Evolutionary conservation across 257 asterid species (phyloP).

Genomic region (Primulina eburnea): DNA sequence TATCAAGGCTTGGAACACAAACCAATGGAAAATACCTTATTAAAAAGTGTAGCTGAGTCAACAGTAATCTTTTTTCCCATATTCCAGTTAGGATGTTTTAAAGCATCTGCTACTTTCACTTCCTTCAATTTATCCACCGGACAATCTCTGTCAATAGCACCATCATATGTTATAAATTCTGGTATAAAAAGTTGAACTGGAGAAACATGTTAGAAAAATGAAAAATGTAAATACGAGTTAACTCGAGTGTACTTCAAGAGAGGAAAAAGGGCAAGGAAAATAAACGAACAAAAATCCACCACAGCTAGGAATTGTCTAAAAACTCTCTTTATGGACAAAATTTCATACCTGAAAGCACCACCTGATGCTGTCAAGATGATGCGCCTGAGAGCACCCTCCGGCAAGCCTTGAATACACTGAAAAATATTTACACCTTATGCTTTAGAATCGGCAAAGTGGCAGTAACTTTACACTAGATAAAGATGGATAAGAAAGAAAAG

Average conservation of each 20-base stretch:
- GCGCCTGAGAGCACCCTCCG: constrained; percentile 94
- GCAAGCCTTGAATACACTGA: constrained; percentile 98
- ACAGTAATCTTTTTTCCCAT: constrained; percentile 99
- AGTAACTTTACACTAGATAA: neutral
- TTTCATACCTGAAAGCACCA: constrained; percentile 79
- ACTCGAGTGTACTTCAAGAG: neutral
- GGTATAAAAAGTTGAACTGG: neutral
- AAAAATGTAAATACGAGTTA: neutral
- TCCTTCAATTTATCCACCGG: constrained; percentile 91
- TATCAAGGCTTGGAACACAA: neutral
- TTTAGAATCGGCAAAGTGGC: neutral
- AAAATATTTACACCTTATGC: constrained; percentile 27
- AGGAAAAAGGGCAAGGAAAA: neutral
- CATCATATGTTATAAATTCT: constrained; percentile 4
- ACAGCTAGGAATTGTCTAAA: neutral
- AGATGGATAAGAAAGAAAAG: neutral
- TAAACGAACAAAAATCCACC: neutral
- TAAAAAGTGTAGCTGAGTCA: constrained; percentile 97
- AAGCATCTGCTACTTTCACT: constrained; percentile 96
- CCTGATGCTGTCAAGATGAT: constrained; percentile 97
- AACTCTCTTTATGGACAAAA: neutral
- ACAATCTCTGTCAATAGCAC: constrained; percentile 62
- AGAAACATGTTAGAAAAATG: neutral
- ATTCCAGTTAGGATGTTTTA: constrained; percentile 99
- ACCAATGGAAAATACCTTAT: constrained; percentile 60